Conservation (phyloP, 371 early-diverging fungal species). For the Thermomucor indicae-seudaticae region DNA sequence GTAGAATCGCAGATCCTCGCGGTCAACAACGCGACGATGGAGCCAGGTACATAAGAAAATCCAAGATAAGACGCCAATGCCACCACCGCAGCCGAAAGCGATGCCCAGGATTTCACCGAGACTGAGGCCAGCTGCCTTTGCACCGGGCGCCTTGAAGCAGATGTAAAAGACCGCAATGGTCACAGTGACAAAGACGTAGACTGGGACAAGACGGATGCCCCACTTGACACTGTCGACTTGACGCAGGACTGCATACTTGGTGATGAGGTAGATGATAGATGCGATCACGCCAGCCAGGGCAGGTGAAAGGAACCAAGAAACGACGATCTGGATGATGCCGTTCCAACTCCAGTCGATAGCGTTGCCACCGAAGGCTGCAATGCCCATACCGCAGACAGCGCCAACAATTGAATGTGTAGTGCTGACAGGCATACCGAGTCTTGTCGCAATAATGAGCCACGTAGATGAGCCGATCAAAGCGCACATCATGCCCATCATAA, state of each 20-base stretch:
- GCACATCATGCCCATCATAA: slow-evolving; percentile 83
- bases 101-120: slow-evolving; percentile 53
- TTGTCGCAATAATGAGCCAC: slow-evolving; percentile 70
- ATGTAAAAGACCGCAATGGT: slow-evolving; percentile 69
- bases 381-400: slow-evolving; percentile 75
- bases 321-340: slow-evolving; percentile 70
- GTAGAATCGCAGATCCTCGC: slow-evolving; percentile 69
- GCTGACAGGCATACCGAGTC: slow-evolving; percentile 50
- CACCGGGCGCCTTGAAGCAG: slow-evolving; percentile 66
- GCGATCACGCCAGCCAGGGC: slow-evolving; percentile 64
- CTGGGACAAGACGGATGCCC: slow-evolving; percentile 72
- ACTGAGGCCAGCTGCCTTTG: slow-evolving; percentile 28
- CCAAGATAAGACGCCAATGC: slow-evolving; percentile 49
- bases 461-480: slow-evolving; percentile 71
- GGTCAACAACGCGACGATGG: slow-evolving; percentile 53
- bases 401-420: slow-evolving; percentile 75
- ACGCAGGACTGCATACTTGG: slow-evolving; percentile 62
- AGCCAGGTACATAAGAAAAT: slow-evolving; percentile 66
- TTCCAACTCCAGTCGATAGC: slow-evolving; percentile 69
- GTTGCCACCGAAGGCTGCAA: slow-evolving; percentile 64
- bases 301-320: slow-evolving; percentile 80
- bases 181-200: slow-evolving; percentile 74
- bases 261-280: slow-evolving; percentile 59
- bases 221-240: slow-evolving; percentile 66
- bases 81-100: slow-evolving; percentile 53